A percentile compares a stretch with the other conserved stretches of the same genome.
Conservation (phyloP, 1,284 basidiomycete genomes). For the Fomitopsis palustris region DNA sequence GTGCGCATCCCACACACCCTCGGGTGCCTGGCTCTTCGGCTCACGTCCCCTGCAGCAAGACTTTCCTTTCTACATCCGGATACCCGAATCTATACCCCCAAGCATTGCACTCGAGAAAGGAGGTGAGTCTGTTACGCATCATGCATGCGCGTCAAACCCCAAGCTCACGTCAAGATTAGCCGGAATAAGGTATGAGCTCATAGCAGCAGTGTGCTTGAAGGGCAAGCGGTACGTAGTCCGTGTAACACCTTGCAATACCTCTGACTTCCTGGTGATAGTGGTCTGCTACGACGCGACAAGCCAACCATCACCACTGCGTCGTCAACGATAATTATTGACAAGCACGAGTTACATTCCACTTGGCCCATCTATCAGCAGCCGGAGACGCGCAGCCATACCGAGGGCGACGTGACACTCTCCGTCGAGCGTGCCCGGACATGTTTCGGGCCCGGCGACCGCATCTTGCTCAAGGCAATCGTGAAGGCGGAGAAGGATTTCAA, state of each 20-base stretch:
- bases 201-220: constrained; percentile 78
- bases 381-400: constrained; percentile 63
- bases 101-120: constrained; percentile 71
- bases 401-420: constrained; percentile 68
- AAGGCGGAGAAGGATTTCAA: constrained; percentile 65
- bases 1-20: constrained; percentile 41
- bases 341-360: constrained; percentile 85
- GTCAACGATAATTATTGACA: constrained; percentile 76
- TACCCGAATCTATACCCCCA: constrained; percentile 84
- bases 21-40: background rate
- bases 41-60: constrained; percentile 43
- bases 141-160: constrained; percentile 4
- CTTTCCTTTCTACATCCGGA: constrained; percentile 80
- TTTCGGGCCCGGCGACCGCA: constrained; percentile 81
- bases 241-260: background rate
- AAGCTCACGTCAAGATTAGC: constrained; percentile 36
- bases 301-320: constrained; percentile 54
- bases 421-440: constrained; percentile 76
- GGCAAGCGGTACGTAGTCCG: constrained; percentile 63
- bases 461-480: constrained; percentile 66
- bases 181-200: constrained; percentile 81
- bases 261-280: constrained; percentile 35
- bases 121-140: constrained; percentile 38
- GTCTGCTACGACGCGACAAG: constrained; percentile 73
- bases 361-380: constrained; percentile 86